Evolutionary conservation across 2,329 filamentous ascomycete species (phyloP).

Genomic region (Cladosporium halotolerans): DNA sequence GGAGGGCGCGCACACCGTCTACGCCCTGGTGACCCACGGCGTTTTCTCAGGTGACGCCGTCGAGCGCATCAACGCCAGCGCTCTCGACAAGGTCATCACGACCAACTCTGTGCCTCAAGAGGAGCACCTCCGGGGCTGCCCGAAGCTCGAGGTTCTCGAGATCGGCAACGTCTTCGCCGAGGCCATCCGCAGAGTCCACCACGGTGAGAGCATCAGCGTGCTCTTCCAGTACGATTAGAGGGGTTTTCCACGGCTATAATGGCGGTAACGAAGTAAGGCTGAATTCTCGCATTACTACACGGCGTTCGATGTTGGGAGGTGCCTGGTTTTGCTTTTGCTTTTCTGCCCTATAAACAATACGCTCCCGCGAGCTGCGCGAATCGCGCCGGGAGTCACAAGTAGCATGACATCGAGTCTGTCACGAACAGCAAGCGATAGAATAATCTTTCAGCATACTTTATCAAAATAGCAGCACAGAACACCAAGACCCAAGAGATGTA

Average conservation of each 20-base stretch:
- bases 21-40: constrained; percentile 88
- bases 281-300: not conserved
- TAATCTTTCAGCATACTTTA: too few species aligned
- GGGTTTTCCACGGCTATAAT: not conserved
- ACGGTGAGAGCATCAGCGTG: constrained; percentile 95
- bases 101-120: constrained; percentile 92
- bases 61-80: constrained; percentile 84
- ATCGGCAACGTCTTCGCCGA: constrained; percentile 86
- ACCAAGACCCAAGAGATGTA: too few species aligned
- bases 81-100: constrained; percentile 87
- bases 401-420: too few species aligned
- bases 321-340: not conserved
- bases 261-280: too few species aligned
- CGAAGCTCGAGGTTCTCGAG: constrained; percentile 88
- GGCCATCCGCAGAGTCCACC: constrained; percentile 89
- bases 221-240: constrained; percentile 75
- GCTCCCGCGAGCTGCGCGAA: not conserved
- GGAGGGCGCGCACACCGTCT: constrained; percentile 80
- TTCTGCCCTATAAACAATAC: not conserved
- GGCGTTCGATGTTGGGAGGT: not conserved
- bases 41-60: constrained; percentile 94
- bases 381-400: too few species aligned
- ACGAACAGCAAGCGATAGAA: too few species aligned
- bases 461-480: too few species aligned
- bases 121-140: constrained; percentile 69